Percentiles rank a stretch among this genome's conserved stretches.
Evolutionary conservation across 257 asterid species (phyloP).

Genomic region (Penstemon newberryi): DNA sequence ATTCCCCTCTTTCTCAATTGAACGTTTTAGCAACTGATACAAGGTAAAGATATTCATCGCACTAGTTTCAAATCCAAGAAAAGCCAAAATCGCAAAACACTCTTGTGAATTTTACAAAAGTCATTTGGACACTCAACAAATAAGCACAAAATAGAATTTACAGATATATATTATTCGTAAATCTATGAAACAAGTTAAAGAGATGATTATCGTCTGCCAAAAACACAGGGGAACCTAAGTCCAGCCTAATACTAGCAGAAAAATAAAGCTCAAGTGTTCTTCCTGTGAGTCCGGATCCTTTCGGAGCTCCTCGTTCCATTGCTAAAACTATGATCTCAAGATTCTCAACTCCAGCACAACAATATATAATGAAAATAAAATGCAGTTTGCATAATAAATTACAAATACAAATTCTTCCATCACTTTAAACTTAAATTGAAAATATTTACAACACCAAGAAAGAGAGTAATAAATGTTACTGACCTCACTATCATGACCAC

Average conservation of each 20-base stretch:
- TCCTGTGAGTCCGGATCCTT: background rate
- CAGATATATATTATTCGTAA: background rate
- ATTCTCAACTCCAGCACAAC: background rate
- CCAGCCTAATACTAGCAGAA: background rate
- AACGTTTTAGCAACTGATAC: background rate
- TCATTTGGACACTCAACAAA: background rate
- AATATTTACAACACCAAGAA: constrained; percentile 8
- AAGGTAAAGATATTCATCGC: constrained; percentile 6
- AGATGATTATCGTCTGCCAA: background rate
- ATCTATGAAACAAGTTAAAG: constrained; percentile 2
- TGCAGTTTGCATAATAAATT: constrained; percentile 10
- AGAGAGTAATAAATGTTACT: constrained; percentile 14
- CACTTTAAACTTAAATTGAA: constrained; percentile 11
- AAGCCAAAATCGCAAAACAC: constrained; percentile 4
- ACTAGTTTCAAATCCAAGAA: constrained; percentile 2
- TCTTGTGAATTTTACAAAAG: constrained; percentile 1
- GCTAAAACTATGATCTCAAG: background rate
- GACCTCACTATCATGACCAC: constrained; percentile 99
- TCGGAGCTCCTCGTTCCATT: constrained; percentile 7
- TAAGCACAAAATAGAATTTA: no score
- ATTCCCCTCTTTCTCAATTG: constrained; percentile 12
- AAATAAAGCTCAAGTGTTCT: background rate
- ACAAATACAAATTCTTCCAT: background rate
- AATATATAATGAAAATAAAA: background rate
- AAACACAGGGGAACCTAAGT: constrained; percentile 13